phyloP scores from a whole-genome alignment of 768 basidiomycete genomes.

The Boletus sp. region DNA sequence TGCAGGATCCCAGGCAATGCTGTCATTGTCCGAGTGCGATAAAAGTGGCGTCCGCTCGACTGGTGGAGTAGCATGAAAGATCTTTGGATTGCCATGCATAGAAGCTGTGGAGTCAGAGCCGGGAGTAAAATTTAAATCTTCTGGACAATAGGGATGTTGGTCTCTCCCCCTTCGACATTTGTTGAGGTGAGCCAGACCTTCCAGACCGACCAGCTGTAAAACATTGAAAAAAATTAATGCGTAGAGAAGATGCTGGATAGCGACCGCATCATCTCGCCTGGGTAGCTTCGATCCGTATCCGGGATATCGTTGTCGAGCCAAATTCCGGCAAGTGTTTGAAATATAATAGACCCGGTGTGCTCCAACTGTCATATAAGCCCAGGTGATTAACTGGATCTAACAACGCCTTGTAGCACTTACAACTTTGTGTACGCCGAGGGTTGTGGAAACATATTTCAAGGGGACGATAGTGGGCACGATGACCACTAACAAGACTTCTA shows the following conservation, averaged over 20 bases:
- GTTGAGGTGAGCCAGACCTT: conserved; percentile 50
- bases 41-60: conserved; percentile 18
- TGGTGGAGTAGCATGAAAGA: neutral
- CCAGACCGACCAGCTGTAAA: conserved; percentile 51
- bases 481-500: conserved; percentile 65
- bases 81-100: neutral
- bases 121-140: conserved; percentile 3
- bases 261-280: conserved; percentile 32
- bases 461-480: conserved; percentile 73
- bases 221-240: conserved; percentile 57
- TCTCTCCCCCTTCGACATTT: conserved; percentile 35
- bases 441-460: conserved; percentile 72
- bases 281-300: neutral
- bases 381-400: neutral
- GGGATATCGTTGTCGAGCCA: conserved; percentile 46
- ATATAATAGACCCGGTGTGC: conserved; percentile 69
- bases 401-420: conserved; percentile 39
- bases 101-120: neutral
- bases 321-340: conserved; percentile 72
- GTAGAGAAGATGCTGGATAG: conserved; percentile 55
- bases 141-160: conserved; percentile 11
- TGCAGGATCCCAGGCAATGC: conserved; percentile 7
- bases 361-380: conserved; percentile 50
- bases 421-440: conserved; percentile 75
- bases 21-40: neutral